Base-by-base conservation (phyloP, 2,329 filamentous ascomycete genomes). In the Aspergillus sp. region DNA sequence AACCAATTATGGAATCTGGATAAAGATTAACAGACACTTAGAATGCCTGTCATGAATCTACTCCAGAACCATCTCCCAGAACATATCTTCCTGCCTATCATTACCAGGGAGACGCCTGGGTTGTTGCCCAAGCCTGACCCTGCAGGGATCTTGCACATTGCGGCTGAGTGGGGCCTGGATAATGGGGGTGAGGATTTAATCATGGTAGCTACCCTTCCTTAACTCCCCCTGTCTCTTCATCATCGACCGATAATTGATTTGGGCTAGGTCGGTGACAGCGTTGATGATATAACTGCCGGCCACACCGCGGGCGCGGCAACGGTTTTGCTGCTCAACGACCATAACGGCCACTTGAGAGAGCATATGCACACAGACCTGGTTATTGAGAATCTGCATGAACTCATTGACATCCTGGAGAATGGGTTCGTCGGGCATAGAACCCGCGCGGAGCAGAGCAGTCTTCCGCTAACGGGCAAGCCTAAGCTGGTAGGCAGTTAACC, bases 231-330 rank as follows among this genome's bases (percentile, higher is more conserved):
- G 17, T 35, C 24, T 23, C 33, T 44, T 56, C 27, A 31, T 31
- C 27, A 31, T 31, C 8, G 15, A 4, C 19, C 33, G 37, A 37
- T 35, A 11, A 37, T 45, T 41, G 52, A 45, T 24, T 14, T 54
- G 44, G 15, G 62, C 60, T 52, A 76, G 79, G 79, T 81, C 21
- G 90, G 90, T 4, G 90, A 93, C 70, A 92, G 88, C 15, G 86
- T 96, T 55, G 95, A 98, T 72, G 95, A 99, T 71, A 96, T 98
- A 86, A 90, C 88, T 7, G 91, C 93, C 1, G 93, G 95, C 0
- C 84, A 88, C 59, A 82, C 81, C 52, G 93, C 93, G 0, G 93
- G 93, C 1, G 91, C 93, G 1, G 90, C 91, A 35, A 98, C 95
- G 0, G 92, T 98, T n/a, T 71, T 98, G 70, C 79, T 99, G 45